phyloP scores from a whole-genome alignment of 352 stramenopile genomes.

The Phytophthora pseudosyringae region DNA sequence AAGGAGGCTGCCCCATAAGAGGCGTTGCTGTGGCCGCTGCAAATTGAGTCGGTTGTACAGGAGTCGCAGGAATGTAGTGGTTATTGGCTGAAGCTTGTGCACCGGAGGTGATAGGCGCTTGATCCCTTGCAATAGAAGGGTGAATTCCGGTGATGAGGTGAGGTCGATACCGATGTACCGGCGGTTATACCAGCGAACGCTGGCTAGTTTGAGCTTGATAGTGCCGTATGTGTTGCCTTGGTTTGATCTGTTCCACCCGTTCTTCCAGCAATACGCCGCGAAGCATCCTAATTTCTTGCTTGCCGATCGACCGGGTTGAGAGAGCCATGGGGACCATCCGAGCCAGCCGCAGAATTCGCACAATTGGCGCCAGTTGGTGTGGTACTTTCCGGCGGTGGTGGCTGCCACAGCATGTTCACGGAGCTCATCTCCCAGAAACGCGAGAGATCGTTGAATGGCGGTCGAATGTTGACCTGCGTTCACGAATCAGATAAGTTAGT shows the following conservation, averaged over 20 bases:
- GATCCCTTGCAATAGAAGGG: constrained; percentile 24
- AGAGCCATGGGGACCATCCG: constrained; percentile 11
- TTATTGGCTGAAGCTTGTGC: constrained; percentile 34
- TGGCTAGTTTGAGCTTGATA: constrained; percentile 30
- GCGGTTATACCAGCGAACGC: constrained; percentile 28
- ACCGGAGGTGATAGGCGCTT: constrained; percentile 24
- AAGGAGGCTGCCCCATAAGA: constrained; percentile 34
- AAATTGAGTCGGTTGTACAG: constrained; percentile 11
- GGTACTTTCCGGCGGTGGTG: constrained; percentile 8
- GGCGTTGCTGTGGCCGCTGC: constrained; percentile 7
- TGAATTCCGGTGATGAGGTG: constrained; percentile 4
- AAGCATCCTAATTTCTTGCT: constrained; percentile 24
- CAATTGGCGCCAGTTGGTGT: constrained; percentile 7
- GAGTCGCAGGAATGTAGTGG: constrained; percentile 22
- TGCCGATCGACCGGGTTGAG: background rate
- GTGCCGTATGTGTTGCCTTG: constrained; percentile 23
- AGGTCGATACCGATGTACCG: constrained; percentile 14
- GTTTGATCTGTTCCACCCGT: constrained; percentile 14
- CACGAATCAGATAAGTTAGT: constrained; percentile 24
- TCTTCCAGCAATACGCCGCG: constrained; percentile 19
- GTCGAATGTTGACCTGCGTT: constrained; percentile 13
- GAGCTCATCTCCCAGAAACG: constrained; percentile 9
- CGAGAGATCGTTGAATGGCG: constrained; percentile 25
- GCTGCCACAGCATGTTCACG: constrained; percentile 1
- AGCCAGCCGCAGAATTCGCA: background rate